Conservation (phyloP, 176 grass and related monocot genomes). For the Musa troglodytarum region DNA sequence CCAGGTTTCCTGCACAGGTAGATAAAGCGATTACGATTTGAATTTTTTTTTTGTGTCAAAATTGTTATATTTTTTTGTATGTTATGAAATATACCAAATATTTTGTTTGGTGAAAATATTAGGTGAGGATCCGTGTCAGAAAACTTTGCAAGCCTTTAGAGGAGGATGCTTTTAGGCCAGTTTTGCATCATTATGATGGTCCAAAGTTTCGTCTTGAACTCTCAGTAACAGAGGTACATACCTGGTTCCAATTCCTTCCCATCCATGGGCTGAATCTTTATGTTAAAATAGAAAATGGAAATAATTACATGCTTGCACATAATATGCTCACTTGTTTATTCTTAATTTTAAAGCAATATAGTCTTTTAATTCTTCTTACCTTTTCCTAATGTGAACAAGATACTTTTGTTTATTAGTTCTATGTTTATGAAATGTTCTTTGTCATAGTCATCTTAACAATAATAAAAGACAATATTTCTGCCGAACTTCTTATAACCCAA, state of each 20-base stretch:
- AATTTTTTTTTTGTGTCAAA: not conserved
- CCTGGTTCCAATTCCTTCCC: constrained; percentile 6
- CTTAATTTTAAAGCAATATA: too few relatives aligned
- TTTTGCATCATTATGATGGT: constrained; percentile 96
- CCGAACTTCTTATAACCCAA: not conserved
- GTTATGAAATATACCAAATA: constrained; percentile 1
- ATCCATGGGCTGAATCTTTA: not conserved
- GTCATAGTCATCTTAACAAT: not conserved
- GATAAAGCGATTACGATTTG: not conserved
- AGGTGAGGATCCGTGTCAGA: constrained; percentile 89
- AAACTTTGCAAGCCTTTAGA: constrained; percentile 91
- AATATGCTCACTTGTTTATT: too few relatives aligned
- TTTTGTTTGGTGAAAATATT: constrained; percentile 31
- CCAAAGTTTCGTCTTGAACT: constrained; percentile 97
- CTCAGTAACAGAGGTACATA: constrained; percentile 77
- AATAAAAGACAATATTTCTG: not conserved
- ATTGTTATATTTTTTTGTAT: not conserved
- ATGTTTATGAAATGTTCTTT: too few relatives aligned
- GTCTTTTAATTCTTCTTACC: too few relatives aligned
- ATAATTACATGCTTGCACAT: too few relatives aligned
- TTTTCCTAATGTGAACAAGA: too few relatives aligned
- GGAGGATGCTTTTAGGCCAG: constrained; percentile 97
- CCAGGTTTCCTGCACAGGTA: constrained; percentile 94
- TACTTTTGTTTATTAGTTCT: too few relatives aligned
- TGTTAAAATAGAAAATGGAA: not conserved